A percentile compares a stretch with the other conserved stretches of the same genome.
Evolutionary conservation across 129 eudicot species (phyloP).

Genomic region (Flaveria ramosissima): DNA sequence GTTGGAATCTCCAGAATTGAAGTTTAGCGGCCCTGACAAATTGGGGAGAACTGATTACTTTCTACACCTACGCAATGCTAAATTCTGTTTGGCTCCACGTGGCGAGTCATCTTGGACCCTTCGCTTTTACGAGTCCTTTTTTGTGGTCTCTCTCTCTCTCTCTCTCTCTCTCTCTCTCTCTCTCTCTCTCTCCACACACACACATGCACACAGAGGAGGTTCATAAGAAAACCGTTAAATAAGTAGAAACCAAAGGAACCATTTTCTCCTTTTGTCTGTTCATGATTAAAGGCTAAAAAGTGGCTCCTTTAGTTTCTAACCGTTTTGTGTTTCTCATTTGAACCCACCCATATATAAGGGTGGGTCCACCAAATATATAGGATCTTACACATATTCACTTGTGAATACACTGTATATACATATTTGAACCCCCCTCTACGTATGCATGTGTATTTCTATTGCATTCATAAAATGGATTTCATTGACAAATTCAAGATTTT

Average conservation of each 20-base stretch:
- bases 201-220: background rate
- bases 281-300: background rate
- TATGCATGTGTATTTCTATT: background rate
- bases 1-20: slow-evolving; percentile 99
- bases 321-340: background rate
- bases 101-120: slow-evolving; percentile 99
- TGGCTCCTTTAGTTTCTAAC: background rate
- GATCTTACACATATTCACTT: background rate
- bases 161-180: slow-evolving; percentile 43
- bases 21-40: slow-evolving; percentile 90
- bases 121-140: slow-evolving; percentile 91
- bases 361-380: background rate
- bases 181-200: background rate
- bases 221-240: background rate
- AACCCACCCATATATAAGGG: background rate
- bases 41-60: slow-evolving; percentile 81
- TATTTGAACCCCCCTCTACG: background rate
- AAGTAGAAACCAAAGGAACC: slow-evolving; percentile 2
- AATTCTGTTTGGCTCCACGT: slow-evolving; percentile 96
- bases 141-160: slow-evolving; percentile 76
- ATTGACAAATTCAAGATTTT: slow-evolving; percentile 7
- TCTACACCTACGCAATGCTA: slow-evolving; percentile 86
- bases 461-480: background rate
- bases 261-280: background rate
- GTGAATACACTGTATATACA: background rate